These are phyloP conservation scores for Tephrocybe sp. DNA, from an alignment of 768 basidiomycete genomes.

Conservation along the genomic window DNA sequence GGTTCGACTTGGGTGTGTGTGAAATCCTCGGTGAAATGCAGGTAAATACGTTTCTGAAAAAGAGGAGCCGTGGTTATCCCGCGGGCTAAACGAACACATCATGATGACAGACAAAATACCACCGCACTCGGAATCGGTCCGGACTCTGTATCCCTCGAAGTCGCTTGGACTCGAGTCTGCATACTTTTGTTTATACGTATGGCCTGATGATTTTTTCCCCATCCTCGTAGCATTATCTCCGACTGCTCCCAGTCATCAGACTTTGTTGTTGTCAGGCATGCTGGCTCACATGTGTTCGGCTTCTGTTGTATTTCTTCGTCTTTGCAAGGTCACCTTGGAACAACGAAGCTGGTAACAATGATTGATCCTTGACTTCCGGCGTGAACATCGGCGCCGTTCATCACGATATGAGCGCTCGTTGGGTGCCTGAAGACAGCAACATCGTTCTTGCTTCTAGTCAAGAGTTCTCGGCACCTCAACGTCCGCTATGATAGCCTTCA, in stretches of 20 bases:
- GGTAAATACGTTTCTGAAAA: neutral
- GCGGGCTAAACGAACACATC: neutral
- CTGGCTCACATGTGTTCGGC: neutral
- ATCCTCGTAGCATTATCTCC: neutral
- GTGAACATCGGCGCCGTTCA: neutral
- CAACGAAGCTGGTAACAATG: neutral
- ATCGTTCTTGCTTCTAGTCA: neutral
- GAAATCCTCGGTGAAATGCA: neutral
- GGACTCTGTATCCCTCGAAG: neutral
- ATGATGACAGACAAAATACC: too few relatives aligned
- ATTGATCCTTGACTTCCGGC: constrained; percentile 2
- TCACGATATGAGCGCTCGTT: neutral
- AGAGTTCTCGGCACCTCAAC: neutral
- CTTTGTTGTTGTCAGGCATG: neutral
- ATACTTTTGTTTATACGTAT: too few relatives aligned
- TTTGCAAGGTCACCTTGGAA: neutral
- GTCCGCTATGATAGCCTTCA: neutral
- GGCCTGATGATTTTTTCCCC: too few relatives aligned
- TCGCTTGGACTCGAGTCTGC: too few relatives aligned
- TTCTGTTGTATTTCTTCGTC: neutral
- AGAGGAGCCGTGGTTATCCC: neutral
- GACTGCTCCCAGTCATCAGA: neutral
- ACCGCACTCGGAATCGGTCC: neutral
- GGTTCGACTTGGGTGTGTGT: neutral
- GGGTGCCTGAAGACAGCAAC: too few relatives aligned